Conservation (phyloP, 306 rosid species). For the Bauhinia variegata region DNA sequence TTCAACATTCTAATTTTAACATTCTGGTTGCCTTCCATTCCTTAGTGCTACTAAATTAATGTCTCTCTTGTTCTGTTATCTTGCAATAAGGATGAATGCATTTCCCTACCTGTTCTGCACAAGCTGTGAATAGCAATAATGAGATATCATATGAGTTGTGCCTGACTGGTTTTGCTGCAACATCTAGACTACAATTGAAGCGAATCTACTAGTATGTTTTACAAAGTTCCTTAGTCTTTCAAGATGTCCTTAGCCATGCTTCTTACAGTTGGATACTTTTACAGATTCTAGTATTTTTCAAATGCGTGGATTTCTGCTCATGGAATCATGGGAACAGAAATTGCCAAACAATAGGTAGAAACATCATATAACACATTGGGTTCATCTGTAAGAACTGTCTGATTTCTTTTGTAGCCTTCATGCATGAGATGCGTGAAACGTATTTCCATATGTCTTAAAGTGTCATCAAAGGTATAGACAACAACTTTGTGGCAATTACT, state of each 20-base stretch:
- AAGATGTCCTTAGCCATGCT: background rate
- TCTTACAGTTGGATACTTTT: background rate
- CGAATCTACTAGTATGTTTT: background rate
- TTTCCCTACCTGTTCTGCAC: constrained; percentile 10
- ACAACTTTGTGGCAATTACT: background rate
- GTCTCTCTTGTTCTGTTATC: background rate
- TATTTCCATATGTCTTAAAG: background rate
- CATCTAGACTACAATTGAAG: background rate
- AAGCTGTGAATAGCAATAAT: no score
- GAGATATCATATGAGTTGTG: constrained; percentile 12
- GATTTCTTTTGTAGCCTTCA: constrained; percentile 2
- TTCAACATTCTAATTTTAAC: constrained; percentile 14
- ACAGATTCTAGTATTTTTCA: constrained; percentile 18
- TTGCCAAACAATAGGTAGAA: background rate
- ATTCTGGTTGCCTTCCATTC: constrained; percentile 12
- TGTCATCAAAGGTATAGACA: background rate
- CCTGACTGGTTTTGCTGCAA: background rate
- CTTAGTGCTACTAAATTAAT: constrained; percentile 1
- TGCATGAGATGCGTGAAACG: background rate
- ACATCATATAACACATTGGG: background rate
- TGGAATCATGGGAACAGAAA: constrained; percentile 6
- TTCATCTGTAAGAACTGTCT: constrained; percentile 1
- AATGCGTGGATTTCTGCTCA: background rate
- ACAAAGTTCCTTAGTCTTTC: background rate
- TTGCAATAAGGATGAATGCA: constrained; percentile 6